phyloP scores from a whole-genome alignment of 192 early-diverging fungal species.

The Entomortierella lignicola region DNA sequence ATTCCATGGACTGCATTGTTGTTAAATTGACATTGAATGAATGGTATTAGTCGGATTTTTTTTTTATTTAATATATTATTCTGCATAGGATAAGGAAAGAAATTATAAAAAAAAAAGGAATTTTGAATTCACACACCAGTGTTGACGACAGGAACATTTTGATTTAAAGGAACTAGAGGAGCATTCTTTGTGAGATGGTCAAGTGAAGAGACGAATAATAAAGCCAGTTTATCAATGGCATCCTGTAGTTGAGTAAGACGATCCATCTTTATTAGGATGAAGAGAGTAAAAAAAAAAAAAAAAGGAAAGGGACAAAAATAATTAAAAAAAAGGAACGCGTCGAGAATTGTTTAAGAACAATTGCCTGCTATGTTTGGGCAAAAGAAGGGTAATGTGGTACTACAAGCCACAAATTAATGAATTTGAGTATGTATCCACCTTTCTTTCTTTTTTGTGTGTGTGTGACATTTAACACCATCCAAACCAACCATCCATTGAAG shows the following conservation, averaged over 20 bases:
- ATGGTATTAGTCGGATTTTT: neutral
- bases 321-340: too few species aligned
- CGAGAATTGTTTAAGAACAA: too few species aligned
- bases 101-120: neutral
- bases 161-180: conserved; percentile 47
- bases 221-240: conserved; percentile 65
- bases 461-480: too few species aligned
- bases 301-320: too few species aligned
- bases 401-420: too few species aligned
- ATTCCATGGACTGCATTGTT: conserved; percentile 54
- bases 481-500: too few species aligned
- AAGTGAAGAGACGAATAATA: conserved; percentile 65
- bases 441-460: too few species aligned
- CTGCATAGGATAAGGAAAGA: too few species aligned
- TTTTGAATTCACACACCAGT: conserved; percentile 14
- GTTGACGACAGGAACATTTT: conserved; percentile 57
- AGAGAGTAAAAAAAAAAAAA: neutral
- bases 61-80: too few species aligned
- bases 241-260: conserved; percentile 66
- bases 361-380: too few species aligned
- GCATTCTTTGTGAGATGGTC: conserved; percentile 61
- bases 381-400: too few species aligned
- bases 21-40: neutral
- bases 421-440: too few species aligned
- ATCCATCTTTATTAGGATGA: conserved; percentile 52